Conservation (phyloP, 1,284 basidiomycete species). For the Moniliella sp. region DNA sequence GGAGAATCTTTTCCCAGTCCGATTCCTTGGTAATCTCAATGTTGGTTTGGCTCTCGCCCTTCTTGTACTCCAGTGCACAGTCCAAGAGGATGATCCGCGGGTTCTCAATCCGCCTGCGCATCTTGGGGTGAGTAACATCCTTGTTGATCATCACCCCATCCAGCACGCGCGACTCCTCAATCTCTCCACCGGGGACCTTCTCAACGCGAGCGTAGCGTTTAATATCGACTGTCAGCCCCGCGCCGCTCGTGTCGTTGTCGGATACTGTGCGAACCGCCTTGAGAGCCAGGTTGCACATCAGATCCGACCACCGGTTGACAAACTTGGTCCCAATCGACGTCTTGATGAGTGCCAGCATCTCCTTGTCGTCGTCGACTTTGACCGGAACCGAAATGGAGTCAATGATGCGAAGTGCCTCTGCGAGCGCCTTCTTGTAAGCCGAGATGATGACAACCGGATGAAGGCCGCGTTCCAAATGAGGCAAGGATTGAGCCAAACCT, state of each 20-base stretch:
- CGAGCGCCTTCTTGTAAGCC: conserved; percentile 83
- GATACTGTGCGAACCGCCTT: conserved; percentile 74
- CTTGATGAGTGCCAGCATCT: conserved; percentile 92
- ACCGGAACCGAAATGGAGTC: conserved; percentile 71
- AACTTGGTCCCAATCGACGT: conserved; percentile 97
- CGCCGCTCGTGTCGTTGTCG: too few relatives aligned
- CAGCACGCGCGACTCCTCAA: conserved; percentile 71
- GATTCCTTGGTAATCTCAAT: conserved; percentile 88
- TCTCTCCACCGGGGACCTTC: conserved; percentile 89
- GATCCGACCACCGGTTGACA: conserved; percentile 78
- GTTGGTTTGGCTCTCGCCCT: conserved; percentile 93
- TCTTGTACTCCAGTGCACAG: conserved; percentile 95
- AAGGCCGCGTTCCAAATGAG: conserved; percentile 80
- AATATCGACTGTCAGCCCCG: conserved; percentile 89
- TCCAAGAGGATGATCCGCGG: conserved; percentile 77
- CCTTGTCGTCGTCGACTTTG: conserved; percentile 59
- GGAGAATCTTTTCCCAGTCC: conserved; percentile 77
- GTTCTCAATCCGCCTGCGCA: conserved; percentile 72
- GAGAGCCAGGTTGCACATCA: conserved; percentile 86
- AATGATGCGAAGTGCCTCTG: conserved; percentile 70
- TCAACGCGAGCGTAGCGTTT: conserved; percentile 94
- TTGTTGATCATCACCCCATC: conserved; percentile 94
- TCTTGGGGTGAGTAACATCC: conserved; percentile 91
- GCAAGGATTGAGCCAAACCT: conserved; percentile 60
- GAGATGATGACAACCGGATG: conserved; percentile 97